Evolutionary conservation across 1,284 basidiomycete species (phyloP).

Genomic region (Veloboletus limbatus): DNA sequence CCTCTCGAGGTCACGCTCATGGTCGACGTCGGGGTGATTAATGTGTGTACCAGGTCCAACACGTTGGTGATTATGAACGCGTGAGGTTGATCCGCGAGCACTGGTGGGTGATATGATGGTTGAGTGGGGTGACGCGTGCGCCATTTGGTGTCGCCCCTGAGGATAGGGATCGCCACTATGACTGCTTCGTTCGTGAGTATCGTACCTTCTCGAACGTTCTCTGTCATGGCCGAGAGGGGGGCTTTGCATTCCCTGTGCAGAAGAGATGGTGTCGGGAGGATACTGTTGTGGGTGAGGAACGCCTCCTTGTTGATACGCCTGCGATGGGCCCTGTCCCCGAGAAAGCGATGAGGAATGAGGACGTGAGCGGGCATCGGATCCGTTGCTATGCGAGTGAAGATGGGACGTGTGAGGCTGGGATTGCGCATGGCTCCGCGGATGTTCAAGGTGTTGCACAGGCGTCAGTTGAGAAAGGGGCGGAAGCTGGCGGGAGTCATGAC

Average conservation of each 20-base stretch:
- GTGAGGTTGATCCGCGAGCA: constrained; percentile 35
- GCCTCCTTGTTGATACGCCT: constrained; percentile 33
- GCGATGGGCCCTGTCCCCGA: constrained; percentile 36
- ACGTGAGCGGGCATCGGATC: constrained; percentile 39
- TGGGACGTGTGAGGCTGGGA: constrained; percentile 39
- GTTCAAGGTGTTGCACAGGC: constrained; percentile 41
- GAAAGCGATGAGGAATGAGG: constrained; percentile 47
- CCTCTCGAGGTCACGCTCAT: constrained; percentile 40
- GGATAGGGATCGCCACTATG: constrained; percentile 31
- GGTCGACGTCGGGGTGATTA: constrained; percentile 44
- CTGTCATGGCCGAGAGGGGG: constrained; percentile 47
- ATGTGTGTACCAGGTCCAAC: constrained; percentile 60
- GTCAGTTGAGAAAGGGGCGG: constrained; percentile 48
- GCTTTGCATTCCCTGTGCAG: constrained; percentile 46
- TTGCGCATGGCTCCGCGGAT: constrained; percentile 36
- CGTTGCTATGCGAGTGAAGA: constrained; percentile 34
- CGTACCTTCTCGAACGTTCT: constrained; percentile 43
- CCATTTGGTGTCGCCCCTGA: constrained; percentile 34
- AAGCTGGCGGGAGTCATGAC: constrained; percentile 46
- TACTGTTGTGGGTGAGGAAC: constrained; percentile 42
- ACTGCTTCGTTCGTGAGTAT: constrained; percentile 36
- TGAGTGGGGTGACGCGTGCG: constrained; percentile 39
- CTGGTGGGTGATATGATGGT: constrained; percentile 32
- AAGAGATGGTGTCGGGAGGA: constrained; percentile 40
- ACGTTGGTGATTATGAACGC: constrained; percentile 63